These are phyloP conservation scores for Citrus hindsii DNA, from an alignment of 345 rosid species.

Conservation along the genomic window DNA sequence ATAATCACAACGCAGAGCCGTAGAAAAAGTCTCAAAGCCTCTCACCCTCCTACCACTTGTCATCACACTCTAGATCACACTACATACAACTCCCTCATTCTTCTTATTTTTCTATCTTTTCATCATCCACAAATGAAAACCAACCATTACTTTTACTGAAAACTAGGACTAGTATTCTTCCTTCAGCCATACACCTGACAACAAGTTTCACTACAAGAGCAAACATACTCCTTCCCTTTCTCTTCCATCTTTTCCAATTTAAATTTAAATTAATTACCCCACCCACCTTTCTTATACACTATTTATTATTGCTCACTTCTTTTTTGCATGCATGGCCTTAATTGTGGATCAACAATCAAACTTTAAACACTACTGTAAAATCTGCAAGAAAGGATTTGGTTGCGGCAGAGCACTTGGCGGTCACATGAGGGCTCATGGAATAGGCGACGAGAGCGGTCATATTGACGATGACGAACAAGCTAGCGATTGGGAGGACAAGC, in stretches of 20 bases:
- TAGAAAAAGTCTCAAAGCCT: slow-evolving; percentile 54
- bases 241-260: slow-evolving; percentile 11
- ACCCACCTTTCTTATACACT: not conserved
- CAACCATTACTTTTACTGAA: slow-evolving; percentile 47
- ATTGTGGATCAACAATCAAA: slow-evolving; percentile 47
- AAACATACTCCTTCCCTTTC: slow-evolving; percentile 18
- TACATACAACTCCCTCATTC: slow-evolving; percentile 3
- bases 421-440: slow-evolving; percentile 84
- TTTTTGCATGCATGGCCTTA: slow-evolving; percentile 41
- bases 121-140: slow-evolving; percentile 23
- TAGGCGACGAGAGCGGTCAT: slow-evolving; percentile 48
- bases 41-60: slow-evolving; percentile 50
- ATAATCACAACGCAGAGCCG: slow-evolving; percentile 10
- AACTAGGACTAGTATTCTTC: slow-evolving; percentile 42
- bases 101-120: slow-evolving; percentile 5
- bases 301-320: not conserved
- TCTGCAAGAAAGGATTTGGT: slow-evolving; percentile 71
- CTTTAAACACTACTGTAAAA: slow-evolving; percentile 60
- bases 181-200: slow-evolving; percentile 41
- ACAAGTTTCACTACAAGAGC: slow-evolving; percentile 50
- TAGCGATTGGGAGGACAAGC: slow-evolving; percentile 54
- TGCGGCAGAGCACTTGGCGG: slow-evolving; percentile 77
- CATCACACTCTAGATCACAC: slow-evolving; percentile 27
- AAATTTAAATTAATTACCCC: not conserved
- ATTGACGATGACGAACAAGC: slow-evolving; percentile 50